Percentiles rank a stretch among this genome's conserved stretches.
These are phyloP conservation scores for Alternaria postmessia DNA, from an alignment of 2,329 filamentous ascomycete genomes.

Conservation along the genomic window DNA sequence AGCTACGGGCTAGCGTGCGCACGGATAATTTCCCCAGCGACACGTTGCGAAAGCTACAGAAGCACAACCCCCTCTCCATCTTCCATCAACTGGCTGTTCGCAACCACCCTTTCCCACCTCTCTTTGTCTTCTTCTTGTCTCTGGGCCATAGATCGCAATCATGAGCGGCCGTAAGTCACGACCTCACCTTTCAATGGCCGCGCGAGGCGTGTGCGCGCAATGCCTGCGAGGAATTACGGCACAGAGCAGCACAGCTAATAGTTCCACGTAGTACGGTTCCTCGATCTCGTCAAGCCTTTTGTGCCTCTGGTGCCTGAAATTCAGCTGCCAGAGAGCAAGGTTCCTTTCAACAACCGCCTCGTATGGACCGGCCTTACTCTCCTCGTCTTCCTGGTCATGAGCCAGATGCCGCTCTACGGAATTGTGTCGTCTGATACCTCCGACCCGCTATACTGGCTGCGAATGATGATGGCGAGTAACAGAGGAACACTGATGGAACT, in stretches of 20 bases:
- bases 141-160: constrained; percentile 53
- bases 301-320: constrained; percentile 99
- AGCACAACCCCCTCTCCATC: constrained; percentile 40
- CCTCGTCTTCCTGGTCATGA: constrained; percentile 99
- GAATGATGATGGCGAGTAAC: constrained; percentile 99
- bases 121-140: constrained; percentile 44
- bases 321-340: constrained; percentile 84
- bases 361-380: constrained; percentile 73
- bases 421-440: constrained; percentile 97
- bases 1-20: constrained; percentile 34
- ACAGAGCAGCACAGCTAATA: constrained; percentile 29
- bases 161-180: constrained; percentile 67
- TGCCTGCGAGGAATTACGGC: constrained; percentile 6
- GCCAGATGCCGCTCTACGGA: constrained; percentile 94
- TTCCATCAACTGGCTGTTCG: constrained; percentile 38
- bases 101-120: constrained; percentile 39
- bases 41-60: constrained; percentile 42
- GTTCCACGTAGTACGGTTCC: constrained; percentile 81
- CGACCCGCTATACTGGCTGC: constrained; percentile 98
- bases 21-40: constrained; percentile 36
- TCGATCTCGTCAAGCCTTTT: constrained; percentile 99
- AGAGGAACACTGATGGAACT: constrained; percentile 94
- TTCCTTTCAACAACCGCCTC: constrained; percentile 89
- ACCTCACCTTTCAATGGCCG: constrained; percentile 35
- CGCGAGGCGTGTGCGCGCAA: constrained; percentile 18